Evolutionary conservation across 139 green algal species (phyloP).

Genomic region (Haematococcus sp.): DNA sequence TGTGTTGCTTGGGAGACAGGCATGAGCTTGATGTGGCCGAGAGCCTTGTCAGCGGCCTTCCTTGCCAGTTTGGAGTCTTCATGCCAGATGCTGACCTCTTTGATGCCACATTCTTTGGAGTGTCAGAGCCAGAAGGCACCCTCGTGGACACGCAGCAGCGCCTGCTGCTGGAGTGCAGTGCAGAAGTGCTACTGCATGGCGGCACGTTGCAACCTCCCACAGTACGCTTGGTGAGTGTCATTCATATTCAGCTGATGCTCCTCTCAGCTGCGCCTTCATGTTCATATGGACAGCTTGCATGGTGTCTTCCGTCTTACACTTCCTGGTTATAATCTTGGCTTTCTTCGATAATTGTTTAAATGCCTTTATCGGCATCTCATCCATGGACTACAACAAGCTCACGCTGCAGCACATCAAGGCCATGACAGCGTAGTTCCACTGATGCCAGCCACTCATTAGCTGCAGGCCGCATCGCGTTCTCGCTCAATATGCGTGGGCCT

Average conservation of each 20-base stretch:
- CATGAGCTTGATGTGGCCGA: neutral
- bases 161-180: constrained; percentile 64
- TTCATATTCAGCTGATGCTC: no score
- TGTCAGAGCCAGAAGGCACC: constrained; percentile 50
- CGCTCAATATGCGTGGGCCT: constrained; percentile 67
- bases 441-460: constrained; percentile 63
- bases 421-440: constrained; percentile 40
- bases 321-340: no score
- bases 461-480: constrained; percentile 71
- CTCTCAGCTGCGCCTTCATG: no score
- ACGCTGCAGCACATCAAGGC: constrained; percentile 12
- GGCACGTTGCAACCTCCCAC: no score
- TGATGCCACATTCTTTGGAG: constrained; percentile 51
- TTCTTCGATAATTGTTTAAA: no score
- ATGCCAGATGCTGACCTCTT: constrained; percentile 52
- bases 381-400: constrained; percentile 66
- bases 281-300: no score
- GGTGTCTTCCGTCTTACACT: no score
- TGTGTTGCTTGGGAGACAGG: no score
- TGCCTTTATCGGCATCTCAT: constrained; percentile 56
- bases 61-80: constrained; percentile 50
- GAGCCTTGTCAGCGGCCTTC: neutral
- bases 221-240: no score
- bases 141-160: constrained; percentile 85
- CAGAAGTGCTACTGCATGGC: no score